These are phyloP conservation scores for Rosa persica DNA, from an alignment of 306 rosid genomes.

Conservation along the genomic window DNA sequence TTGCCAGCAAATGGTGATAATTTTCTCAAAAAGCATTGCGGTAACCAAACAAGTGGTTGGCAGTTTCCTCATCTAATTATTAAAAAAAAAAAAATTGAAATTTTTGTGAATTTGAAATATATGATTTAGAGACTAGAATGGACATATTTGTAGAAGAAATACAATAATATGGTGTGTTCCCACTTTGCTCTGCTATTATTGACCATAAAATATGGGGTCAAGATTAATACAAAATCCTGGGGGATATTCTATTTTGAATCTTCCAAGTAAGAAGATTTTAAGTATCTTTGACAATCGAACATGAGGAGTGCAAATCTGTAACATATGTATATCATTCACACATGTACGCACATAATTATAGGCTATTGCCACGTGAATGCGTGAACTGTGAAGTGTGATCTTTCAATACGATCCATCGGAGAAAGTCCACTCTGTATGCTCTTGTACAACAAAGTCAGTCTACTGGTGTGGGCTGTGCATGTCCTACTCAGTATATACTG, in stretches of 20 bases:
- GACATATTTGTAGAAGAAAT: too few relatives aligned
- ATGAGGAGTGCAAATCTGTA: not conserved
- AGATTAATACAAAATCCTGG: not conserved
- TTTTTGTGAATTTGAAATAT: too few relatives aligned
- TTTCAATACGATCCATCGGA: not conserved
- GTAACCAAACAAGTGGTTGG: too few relatives aligned
- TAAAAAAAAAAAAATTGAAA: too few relatives aligned
- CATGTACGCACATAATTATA: not conserved
- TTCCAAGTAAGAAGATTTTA: not conserved
- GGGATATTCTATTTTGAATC: not conserved
- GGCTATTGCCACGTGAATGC: not conserved
- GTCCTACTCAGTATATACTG: too few relatives aligned
- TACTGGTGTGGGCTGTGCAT: too few relatives aligned
- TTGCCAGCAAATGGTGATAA: too few relatives aligned
- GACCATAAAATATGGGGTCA: not conserved
- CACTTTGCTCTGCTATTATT: not conserved
- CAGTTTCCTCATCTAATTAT: too few relatives aligned
- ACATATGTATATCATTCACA: too few relatives aligned
- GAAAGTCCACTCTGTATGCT: not conserved
- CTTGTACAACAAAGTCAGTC: not conserved
- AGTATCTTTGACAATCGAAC: not conserved
- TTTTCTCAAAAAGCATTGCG: too few relatives aligned
- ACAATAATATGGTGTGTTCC: not conserved
- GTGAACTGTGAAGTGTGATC: not conserved
- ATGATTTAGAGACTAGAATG: too few relatives aligned